Evolutionary conservation across 495 filamentous ascomycete genomes (phyloP), one percentile per base, ranked within the genome.

Genomic region (Tuber aestivum): DNA sequence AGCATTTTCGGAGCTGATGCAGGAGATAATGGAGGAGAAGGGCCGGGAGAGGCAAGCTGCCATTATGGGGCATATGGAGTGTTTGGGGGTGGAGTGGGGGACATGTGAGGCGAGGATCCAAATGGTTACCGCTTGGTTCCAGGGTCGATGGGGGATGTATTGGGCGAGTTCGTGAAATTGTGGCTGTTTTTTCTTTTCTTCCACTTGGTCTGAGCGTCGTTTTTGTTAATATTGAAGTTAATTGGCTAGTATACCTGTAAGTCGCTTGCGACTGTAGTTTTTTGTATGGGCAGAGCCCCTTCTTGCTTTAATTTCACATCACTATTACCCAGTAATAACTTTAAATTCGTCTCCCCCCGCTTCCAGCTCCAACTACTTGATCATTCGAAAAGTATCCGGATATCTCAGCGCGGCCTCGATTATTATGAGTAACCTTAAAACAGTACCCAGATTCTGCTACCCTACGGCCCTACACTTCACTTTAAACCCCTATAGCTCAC

Each of bases 11-110:
- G 4, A 23, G 45, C 0, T 8, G 45, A 48, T 48, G 45, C 7
- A 23, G 45, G 1, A 23, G 45, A 8, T 48, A 20, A 0, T 1
- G 20, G 6, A 48, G 20, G 45, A 48, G 6, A 21, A 7, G 5
- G 20, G 23, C 3, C 0, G 0, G 0, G 5, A 0, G 5, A 23
- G 20, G 45, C 20, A 23, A 23, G 0, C 8, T 4, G 45, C 21
- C 20, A 48, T 48, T 1, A 21, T 48, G 21, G 20, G 0, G 20
- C 0, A 48, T 48, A 23, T 48, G 45, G 45, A 48, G 20, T 3
- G 6, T 3, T 21, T 48, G 20, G 45, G 20, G 20, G 45, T 23
- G 1, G 45, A 48, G 45, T 48, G 45, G 45, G 45, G 45, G 45
- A 23, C 20, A 6, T 48, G 0, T 0, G 45, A 48, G 21, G 45